A percentile compares a stretch with the other conserved stretches of the same genome.
Conservation (phyloP, 116 monocot species). For the Zostera marina region DNA sequence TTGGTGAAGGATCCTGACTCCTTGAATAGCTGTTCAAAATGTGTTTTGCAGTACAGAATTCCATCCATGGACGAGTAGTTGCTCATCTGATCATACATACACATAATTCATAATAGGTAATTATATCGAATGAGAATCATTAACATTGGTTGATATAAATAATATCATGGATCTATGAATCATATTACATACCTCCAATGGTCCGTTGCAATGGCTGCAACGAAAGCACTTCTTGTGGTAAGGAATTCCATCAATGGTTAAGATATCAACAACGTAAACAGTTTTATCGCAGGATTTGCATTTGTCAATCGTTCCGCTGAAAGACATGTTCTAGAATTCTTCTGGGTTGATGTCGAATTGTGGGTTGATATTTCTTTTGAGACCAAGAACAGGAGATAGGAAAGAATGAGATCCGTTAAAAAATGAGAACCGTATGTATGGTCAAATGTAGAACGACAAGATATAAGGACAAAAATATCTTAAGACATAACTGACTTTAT, state of each 20-base stretch:
- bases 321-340: slow-evolving; percentile 35
- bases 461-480: too few species aligned
- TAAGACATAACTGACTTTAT: too few species aligned
- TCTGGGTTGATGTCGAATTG: too few species aligned
- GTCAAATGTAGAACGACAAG: too few species aligned
- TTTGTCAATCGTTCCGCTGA: slow-evolving; percentile 83
- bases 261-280: slow-evolving; percentile 69
- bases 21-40: slow-evolving; percentile 51
- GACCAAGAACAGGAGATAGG: too few species aligned
- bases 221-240: slow-evolving; percentile 74
- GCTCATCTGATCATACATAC: slow-evolving; percentile 3
- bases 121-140: too few species aligned
- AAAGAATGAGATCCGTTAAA: too few species aligned
- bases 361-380: too few species aligned
- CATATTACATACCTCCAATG: slow-evolving; percentile 25
- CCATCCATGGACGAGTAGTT: slow-evolving; percentile 41
- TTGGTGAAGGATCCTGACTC: slow-evolving; percentile 48
- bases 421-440: too few species aligned
- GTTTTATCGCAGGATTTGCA: slow-evolving; percentile 91
- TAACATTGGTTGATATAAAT: slow-evolving; percentile 22
- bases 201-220: slow-evolving; percentile 59
- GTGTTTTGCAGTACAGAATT: slow-evolving; percentile 53
- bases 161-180: too few species aligned
- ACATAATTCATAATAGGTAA: too few species aligned
- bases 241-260: slow-evolving; percentile 49